phyloP scores from a whole-genome alignment of 768 basidiomycete genomes.

The Tubosaeta sp. region DNA sequence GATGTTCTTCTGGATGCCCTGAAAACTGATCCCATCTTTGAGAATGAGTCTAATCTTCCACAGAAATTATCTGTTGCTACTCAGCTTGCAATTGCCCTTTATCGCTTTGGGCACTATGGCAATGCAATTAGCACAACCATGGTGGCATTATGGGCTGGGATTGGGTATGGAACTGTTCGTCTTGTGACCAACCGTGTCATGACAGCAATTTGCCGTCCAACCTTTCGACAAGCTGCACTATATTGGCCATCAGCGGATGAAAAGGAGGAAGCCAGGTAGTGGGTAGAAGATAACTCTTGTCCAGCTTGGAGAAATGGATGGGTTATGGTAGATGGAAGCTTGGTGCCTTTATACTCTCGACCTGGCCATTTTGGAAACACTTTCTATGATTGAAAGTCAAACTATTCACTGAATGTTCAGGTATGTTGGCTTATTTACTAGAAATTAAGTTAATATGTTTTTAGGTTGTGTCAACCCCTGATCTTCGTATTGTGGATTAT shows the following conservation, averaged over 20 bases:
- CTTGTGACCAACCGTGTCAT: neutral
- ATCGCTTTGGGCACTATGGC: neutral
- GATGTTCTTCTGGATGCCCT: neutral
- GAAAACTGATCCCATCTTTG: neutral
- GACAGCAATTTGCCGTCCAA: neutral
- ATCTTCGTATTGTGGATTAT: constrained; percentile 28
- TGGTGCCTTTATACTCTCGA: constrained; percentile 30
- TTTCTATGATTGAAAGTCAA: constrained; percentile 24
- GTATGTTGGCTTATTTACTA: neutral
- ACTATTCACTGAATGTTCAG: constrained; percentile 3
- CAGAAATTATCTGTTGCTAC: neutral
- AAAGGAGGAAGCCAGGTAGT: constrained; percentile 36
- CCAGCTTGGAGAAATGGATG: constrained; percentile 34
- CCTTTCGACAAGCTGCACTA: neutral
- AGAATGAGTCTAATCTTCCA: neutral
- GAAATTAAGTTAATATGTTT: no score
- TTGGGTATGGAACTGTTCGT: neutral
- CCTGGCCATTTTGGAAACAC: constrained; percentile 33
- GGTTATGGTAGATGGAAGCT: constrained; percentile 39
- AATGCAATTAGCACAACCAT: neutral
- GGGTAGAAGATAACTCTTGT: constrained; percentile 36
- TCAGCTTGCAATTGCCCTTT: neutral
- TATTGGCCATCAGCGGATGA: neutral
- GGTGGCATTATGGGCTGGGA: constrained; percentile 1
- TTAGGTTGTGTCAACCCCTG: constrained; percentile 15